Percentiles rank a stretch among this genome's conserved stretches.
These are phyloP conservation scores for Talaromyces albobiverticillius DNA, from an alignment of 2,329 filamentous ascomycete species.

Conservation along the genomic window DNA sequence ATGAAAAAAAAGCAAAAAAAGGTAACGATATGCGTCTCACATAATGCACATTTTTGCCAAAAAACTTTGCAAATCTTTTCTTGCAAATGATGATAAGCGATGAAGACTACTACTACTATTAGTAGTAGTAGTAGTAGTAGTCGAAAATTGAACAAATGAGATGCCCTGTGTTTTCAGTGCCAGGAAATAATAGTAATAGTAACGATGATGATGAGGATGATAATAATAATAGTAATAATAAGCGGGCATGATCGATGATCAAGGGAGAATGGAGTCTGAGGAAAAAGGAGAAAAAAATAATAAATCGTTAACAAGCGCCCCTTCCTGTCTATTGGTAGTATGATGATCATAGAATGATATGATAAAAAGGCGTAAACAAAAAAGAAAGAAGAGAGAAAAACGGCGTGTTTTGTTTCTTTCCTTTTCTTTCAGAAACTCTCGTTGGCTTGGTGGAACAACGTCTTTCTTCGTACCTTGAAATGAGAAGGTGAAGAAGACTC, in stretches of 20 bases:
- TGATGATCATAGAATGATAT: slow-evolving; percentile 7
- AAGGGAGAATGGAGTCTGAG: neutral
- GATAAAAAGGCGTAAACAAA: slow-evolving; percentile 7
- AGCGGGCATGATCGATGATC: neutral
- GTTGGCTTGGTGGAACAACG: neutral
- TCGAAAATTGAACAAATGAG: neutral
- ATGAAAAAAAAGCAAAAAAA: neutral
- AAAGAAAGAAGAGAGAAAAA: neutral
- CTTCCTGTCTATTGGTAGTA: slow-evolving; percentile 9
- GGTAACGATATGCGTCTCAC: neutral
- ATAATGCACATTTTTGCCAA: neutral
- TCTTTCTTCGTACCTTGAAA: neutral
- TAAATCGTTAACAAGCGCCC: slow-evolving; percentile 1
- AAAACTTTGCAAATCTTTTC: neutral
- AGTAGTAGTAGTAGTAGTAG: neutral
- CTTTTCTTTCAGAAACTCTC: neutral
- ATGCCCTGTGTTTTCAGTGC: neutral
- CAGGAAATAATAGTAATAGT: neutral
- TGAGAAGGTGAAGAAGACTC: neutral
- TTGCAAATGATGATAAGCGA: neutral
- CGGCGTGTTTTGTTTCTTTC: neutral
- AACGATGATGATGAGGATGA: no score
- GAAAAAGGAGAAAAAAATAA: neutral
- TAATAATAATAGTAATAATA: neutral
- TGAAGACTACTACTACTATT: no score